phyloP scores from a whole-genome alignment of 139 green algal species.

The Micractinium sp. region DNA sequence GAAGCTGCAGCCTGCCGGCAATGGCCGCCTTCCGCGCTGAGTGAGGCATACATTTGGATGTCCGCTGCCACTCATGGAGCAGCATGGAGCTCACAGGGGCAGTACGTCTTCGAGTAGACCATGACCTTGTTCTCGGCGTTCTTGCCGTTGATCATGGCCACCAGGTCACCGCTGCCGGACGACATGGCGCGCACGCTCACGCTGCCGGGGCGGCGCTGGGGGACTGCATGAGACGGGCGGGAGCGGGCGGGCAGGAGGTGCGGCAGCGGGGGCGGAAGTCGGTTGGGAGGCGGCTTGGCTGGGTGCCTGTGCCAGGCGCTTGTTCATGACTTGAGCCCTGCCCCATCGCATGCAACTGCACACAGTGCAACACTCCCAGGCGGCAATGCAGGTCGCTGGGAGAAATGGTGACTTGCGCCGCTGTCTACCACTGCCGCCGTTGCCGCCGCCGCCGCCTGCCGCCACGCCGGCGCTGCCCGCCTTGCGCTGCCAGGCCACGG shows the following conservation, averaged over 20 bases:
- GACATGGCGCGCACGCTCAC: slow-evolving; percentile 3
- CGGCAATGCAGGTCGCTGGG: too few species aligned
- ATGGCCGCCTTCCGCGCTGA: background rate
- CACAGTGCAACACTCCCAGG: too few species aligned
- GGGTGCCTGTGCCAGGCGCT: too few species aligned
- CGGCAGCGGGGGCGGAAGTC: background rate
- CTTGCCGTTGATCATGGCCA: slow-evolving; percentile 10
- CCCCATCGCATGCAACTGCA: too few species aligned
- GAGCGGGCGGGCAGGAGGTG: background rate
- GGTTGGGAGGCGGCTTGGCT: too few species aligned
- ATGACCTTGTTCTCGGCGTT: slow-evolving; percentile 62
- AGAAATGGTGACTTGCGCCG: too few species aligned
- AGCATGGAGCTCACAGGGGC: slow-evolving; percentile 10
- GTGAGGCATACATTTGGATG: too few species aligned
- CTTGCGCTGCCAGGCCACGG: background rate
- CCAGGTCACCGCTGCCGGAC: background rate
- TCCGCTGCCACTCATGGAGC: too few species aligned
- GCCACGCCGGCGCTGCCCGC: background rate
- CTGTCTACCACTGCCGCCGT: background rate
- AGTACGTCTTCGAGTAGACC: slow-evolving; percentile 57
- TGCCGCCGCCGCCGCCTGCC: background rate
- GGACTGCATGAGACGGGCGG: background rate
- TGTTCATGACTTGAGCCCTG: too few species aligned
- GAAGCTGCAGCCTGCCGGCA: background rate
- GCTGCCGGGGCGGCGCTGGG: background rate